phyloP scores from a whole-genome alignment of 140 eudicot genomes.

The Cichorium intybus region DNA sequence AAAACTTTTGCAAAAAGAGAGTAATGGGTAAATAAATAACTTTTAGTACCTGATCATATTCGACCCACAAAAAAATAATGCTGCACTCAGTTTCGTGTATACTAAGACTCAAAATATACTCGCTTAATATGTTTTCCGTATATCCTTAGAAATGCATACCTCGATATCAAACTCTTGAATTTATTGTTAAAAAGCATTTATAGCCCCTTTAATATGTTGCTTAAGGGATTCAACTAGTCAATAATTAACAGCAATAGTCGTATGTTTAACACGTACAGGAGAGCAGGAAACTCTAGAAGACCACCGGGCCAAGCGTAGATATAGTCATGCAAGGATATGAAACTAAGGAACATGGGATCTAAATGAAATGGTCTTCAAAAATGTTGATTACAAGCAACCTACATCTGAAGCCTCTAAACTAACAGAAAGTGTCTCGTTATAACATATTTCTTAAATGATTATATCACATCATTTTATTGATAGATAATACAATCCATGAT shows the following conservation, averaged over 20 bases:
- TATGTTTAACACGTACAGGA: constrained; percentile 23
- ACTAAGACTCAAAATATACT: too few relatives aligned
- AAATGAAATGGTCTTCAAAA: background rate
- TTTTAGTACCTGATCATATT: too few relatives aligned
- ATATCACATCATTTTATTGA: background rate
- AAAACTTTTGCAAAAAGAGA: too few relatives aligned
- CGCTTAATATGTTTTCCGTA: background rate
- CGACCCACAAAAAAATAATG: too few relatives aligned
- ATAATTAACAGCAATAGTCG: background rate
- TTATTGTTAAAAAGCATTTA: background rate
- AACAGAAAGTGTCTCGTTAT: background rate
- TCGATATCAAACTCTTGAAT: background rate
- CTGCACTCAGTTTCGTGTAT: too few relatives aligned
- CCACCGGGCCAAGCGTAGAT: constrained; percentile 45
- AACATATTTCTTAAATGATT: background rate
- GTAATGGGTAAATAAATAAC: too few relatives aligned
- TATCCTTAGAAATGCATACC: too few relatives aligned
- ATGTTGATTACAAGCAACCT: background rate
- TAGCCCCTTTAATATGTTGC: background rate
- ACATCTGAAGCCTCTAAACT: background rate
- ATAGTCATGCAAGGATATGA: background rate
- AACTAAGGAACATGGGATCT: background rate
- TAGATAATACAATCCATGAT: background rate
- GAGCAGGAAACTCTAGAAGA: constrained; percentile 45
- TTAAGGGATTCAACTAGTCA: background rate